Percentiles rank a stretch among this genome's conserved stretches.
Evolutionary conservation across 1,284 basidiomycete species (phyloP).

Genomic region (Rhodofomes roseus): DNA sequence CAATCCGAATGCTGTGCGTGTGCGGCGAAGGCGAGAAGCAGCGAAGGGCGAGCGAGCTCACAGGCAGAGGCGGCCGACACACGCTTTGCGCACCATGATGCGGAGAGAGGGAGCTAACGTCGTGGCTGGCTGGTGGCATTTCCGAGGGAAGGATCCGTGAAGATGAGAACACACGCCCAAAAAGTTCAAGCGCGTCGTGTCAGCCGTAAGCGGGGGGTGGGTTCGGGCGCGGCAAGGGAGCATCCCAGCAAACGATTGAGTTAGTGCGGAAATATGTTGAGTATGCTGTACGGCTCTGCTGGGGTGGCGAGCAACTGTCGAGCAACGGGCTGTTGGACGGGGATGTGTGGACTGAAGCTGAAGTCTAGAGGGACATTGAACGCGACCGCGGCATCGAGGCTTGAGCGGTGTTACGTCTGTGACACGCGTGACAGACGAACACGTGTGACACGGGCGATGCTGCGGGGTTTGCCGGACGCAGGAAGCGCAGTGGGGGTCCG

Average conservation of each 20-base stretch:
- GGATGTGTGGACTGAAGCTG: not conserved
- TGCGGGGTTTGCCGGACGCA: not conserved
- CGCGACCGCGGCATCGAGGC: not conserved
- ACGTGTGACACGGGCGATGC: slow-evolving; percentile 1
- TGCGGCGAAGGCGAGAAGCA: not conserved
- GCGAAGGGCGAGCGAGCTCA: not conserved
- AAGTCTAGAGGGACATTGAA: too few relatives aligned
- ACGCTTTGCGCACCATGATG: slow-evolving; percentile 6
- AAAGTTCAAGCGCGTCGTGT: slow-evolving; percentile 5
- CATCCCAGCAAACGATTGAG: not conserved
- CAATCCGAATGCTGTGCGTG: not conserved
- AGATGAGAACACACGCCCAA: slow-evolving; percentile 1
- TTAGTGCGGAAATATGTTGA: not conserved
- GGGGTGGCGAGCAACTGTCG: not conserved
- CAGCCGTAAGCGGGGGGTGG: not conserved
- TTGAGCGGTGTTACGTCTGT: not conserved
- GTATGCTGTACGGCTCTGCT: not conserved
- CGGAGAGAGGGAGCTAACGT: not conserved
- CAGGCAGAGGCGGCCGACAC: not conserved
- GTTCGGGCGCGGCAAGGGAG: not conserved
- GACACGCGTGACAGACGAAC: not conserved
- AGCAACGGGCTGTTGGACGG: not conserved
- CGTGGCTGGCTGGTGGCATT: not conserved
- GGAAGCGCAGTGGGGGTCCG: not conserved
- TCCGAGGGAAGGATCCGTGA: not conserved